phyloP scores from a whole-genome alignment of 768 basidiomycete species.

The Mycena epipterygia region DNA sequence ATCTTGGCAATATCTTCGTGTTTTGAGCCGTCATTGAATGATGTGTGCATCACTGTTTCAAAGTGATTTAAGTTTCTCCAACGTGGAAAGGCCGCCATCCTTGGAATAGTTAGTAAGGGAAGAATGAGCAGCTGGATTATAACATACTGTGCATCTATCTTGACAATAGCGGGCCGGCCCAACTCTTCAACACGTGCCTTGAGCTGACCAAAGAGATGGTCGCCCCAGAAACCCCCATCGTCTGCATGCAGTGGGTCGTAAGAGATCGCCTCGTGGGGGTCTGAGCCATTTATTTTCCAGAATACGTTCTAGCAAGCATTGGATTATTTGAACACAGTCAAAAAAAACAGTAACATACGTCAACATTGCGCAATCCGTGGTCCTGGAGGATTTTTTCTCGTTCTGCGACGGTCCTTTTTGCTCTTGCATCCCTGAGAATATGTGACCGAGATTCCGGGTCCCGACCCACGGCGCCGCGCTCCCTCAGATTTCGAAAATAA shows the following conservation, averaged over 20 bases:
- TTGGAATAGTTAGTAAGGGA: constrained; percentile 41
- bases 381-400: too few relatives aligned
- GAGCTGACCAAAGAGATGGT: constrained; percentile 48
- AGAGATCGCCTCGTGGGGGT: constrained; percentile 50
- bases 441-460: too few relatives aligned
- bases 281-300: constrained; percentile 50
- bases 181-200: constrained; percentile 38
- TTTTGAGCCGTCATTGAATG: too few relatives aligned
- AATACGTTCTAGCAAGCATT: constrained; percentile 60
- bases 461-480: too few relatives aligned
- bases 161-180: constrained; percentile 16
- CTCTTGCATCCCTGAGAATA: too few relatives aligned
- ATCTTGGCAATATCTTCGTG: too few relatives aligned
- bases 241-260: constrained; percentile 57
- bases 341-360: too few relatives aligned
- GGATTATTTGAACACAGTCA: too few relatives aligned
- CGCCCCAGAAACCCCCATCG: constrained; percentile 14
- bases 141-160: constrained; percentile 42
- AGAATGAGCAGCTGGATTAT: not conserved
- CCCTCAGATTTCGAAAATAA: too few relatives aligned
- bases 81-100: constrained; percentile 43
- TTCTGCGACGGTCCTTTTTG: too few relatives aligned
- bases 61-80: not conserved
- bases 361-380: too few relatives aligned
- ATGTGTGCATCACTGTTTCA: constrained; percentile 33